Conservation (phyloP, 225 moss, liverwort and hornwort species). For the Climacium dendroides region DNA sequence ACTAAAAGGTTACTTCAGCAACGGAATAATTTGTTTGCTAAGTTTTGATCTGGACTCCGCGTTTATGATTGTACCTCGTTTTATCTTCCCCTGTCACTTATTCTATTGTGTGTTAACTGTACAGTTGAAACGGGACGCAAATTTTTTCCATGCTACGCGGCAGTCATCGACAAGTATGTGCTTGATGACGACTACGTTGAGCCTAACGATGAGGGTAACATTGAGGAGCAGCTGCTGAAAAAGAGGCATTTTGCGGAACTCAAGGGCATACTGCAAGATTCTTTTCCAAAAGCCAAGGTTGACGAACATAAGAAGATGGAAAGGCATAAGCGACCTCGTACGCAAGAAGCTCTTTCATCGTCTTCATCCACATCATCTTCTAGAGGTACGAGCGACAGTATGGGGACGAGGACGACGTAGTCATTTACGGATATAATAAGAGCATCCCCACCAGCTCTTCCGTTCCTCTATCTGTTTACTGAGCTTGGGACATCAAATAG, state of each 20-base stretch:
- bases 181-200: conserved; percentile 57
- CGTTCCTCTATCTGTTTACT: too few species aligned
- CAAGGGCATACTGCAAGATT: conserved; percentile 64
- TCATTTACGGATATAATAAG: neutral
- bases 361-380: conserved; percentile 34
- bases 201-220: conserved; percentile 10
- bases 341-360: neutral
- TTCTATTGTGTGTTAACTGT: neutral
- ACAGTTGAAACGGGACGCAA: conserved; percentile 63
- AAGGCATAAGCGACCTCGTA: neutral
- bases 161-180: conserved; percentile 64
- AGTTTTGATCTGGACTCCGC: neutral
- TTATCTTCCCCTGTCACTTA: neutral
- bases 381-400: conserved; percentile 6
- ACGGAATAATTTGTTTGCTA: neutral
- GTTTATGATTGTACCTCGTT: neutral
- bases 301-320: conserved; percentile 37
- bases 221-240: conserved; percentile 52
- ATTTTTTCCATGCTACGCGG: conserved; percentile 58
- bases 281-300: conserved; percentile 46
- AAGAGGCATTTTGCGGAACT: conserved; percentile 61
- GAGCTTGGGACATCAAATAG: too few species aligned
- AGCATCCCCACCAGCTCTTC: too few species aligned
- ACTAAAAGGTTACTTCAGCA: neutral
- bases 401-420: neutral